Evolutionary conservation across 2,329 filamentous ascomycete species (phyloP), one percentile per base, ranked within the genome.

Genomic region (Dactylellina sp.): DNA sequence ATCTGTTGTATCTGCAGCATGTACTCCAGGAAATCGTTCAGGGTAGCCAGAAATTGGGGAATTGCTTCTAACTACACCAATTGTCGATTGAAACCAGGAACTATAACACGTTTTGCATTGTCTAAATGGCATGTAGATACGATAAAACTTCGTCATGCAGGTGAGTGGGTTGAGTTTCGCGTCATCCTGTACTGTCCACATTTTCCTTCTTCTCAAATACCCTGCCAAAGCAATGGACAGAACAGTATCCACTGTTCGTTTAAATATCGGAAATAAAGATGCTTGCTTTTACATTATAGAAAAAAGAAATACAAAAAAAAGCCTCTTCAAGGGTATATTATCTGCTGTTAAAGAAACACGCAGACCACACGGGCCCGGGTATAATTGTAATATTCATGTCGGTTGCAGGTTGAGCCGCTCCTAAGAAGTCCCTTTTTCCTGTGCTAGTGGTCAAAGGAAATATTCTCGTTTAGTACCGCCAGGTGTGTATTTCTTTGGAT

Each of bases 131-230:
- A 71, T 71, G 50, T 71, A 62, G 39, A 60, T 57, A 68, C 63
- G 50, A 63, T 44, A 55, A 9, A 59, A 49, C 22, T 60, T 60
- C 63, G 57, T 60, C 47, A 56, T 74, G 70, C 70, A 74, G 70
- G 61, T 74, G 61, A 66, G 70, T 74, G 61, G 70, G 56, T 64
- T 66, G 56, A 40, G 42, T 55, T 66, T 66, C 70, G 70, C 61
- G 70, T 66, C 70, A 66, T 74, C 55, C 47, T 53, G 60, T 74
- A 47, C 47, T 60, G 60, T 39, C 40, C 60, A 61, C 53, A 60
- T 72, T 61, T 72, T 9, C 7, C 28, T 44, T 20, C 32, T 53
- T 32, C 12, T 49, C 20, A 14, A 42, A 63, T 49, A 6, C 25
- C n/a, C 44, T 35, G 32, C 24, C 40, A 16, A 18, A 22, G 50